Evolutionary conservation across 2,329 filamentous ascomycete species (phyloP), one percentile per base, ranked within the genome.

Genomic region (Nemania sp.): DNA sequence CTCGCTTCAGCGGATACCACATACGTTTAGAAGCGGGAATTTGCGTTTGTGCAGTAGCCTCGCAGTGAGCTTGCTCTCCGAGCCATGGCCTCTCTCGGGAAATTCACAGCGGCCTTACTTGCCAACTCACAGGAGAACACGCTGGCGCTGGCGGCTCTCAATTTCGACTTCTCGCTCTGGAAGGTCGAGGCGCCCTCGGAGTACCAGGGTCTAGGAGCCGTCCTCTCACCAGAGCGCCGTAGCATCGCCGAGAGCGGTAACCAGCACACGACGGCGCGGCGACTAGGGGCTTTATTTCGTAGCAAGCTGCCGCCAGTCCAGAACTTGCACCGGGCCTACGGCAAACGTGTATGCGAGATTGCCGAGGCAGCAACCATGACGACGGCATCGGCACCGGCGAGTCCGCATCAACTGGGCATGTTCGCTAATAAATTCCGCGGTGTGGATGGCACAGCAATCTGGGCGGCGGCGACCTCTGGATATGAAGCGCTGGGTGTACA

Each of bases 261-360:
- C 3, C 32, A 34, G 2, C 76, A 79, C 51, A 64, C 63, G 3
- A 74, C 72, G 1, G 76, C 77, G 2, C 64, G 74, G 25, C 72
- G 68, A 37, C 69, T 79, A 0, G 77, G 75, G 1, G 71, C 71
- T 0, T 59, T 79, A 1, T 79, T 80, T 57, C 67, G 72, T 18
- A 61, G 62, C 2, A 15, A 70, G 4, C 43, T 73, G 2, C 77
- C 76, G 2, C 11, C 54, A 0, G 73, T 56, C 1, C 56, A 58
- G 9, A 29, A 67, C 3, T 51, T 72, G 1, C 39, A 65, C 17
- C 25, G 42, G 17, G 62, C 63, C 10, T 71, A 71, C 51, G 67
- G 66, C 3, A 51, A 50, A 7, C 39, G 67, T 39, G 60, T 54
- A 15, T 60, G 62, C 2, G 62, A 64, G 20, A 69, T 69, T 21